phyloP scores from a whole-genome alignment of 1,139 yeast species.

The Chernovozyma sophiae-reginae region DNA sequence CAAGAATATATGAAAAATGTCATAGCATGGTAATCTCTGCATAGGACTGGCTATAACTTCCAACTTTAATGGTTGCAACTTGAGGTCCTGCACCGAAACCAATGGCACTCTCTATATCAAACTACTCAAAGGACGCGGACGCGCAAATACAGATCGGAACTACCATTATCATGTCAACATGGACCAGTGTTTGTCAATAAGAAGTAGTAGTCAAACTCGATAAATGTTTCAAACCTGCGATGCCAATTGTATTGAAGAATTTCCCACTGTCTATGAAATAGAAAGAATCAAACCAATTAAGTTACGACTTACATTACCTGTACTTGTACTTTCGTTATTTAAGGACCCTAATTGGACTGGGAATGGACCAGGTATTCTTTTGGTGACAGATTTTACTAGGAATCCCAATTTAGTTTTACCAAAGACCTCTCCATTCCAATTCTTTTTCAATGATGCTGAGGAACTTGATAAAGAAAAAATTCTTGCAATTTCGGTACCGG shows the following conservation, averaged over 20 bases:
- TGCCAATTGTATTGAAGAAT: slow-evolving; percentile 1
- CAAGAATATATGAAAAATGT: too few relatives aligned
- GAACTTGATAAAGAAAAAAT: not conserved
- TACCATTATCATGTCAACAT: too few relatives aligned
- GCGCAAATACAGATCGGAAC: too few relatives aligned
- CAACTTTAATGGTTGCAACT: too few relatives aligned
- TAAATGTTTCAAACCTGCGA: not conserved
- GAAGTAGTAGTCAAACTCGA: too few relatives aligned
- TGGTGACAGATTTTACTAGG: slow-evolving; percentile 18
- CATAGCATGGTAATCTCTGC: too few relatives aligned
- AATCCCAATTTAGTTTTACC: slow-evolving; percentile 7
- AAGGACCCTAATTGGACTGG: slow-evolving; percentile 10
- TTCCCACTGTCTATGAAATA: slow-evolving; percentile 6
- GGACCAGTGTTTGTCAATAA: too few relatives aligned
- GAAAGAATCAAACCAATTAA: not conserved
- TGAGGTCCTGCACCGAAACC: too few relatives aligned
- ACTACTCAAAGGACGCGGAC: too few relatives aligned
- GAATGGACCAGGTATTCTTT: slow-evolving; percentile 13
- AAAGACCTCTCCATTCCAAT: slow-evolving; percentile 4
- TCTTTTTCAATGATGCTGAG: slow-evolving; percentile 1
- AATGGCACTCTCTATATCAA: too few relatives aligned
- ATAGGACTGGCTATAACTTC: too few relatives aligned
- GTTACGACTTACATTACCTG: slow-evolving; percentile 11
- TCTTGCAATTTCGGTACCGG: slow-evolving; percentile 5
- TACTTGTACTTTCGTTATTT: slow-evolving; percentile 11